These are phyloP conservation scores for Ophiostoma populinum DNA, from an alignment of 2,329 filamentous ascomycete genomes.

Conservation along the genomic window DNA sequence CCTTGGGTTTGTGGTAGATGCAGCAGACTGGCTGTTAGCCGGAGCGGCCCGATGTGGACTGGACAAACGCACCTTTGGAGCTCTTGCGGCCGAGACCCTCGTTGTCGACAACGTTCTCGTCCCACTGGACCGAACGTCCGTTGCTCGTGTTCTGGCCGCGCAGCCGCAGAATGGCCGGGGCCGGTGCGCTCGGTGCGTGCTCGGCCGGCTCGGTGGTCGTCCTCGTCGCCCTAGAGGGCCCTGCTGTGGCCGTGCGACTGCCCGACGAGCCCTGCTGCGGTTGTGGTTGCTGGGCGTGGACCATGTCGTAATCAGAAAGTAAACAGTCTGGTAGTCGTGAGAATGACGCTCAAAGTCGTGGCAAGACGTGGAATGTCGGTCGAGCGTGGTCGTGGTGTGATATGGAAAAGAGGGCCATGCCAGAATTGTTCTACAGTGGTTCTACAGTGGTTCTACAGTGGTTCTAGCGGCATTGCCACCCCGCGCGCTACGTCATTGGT, in stretches of 20 bases:
- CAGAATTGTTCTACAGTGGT: too few species aligned
- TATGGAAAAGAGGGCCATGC: too few species aligned
- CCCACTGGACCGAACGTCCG: slow-evolving; percentile 67
- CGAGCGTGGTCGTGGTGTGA: too few species aligned
- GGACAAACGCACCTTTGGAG: slow-evolving; percentile 54
- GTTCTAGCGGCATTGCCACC: too few species aligned
- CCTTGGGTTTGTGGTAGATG: slow-evolving; percentile 82
- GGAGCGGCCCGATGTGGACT: too few species aligned
- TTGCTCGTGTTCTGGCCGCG: slow-evolving; percentile 29
- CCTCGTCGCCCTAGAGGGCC: slow-evolving; percentile 10
- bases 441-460: too few species aligned
- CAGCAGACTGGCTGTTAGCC: slow-evolving; percentile 62
- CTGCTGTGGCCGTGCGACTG: slow-evolving; percentile 3
- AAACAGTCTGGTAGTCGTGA: too few species aligned
- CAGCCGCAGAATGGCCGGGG: slow-evolving; percentile 29
- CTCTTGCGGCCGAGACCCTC: slow-evolving; percentile 87
- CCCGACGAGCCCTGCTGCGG: background rate
- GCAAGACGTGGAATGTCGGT: too few species aligned
- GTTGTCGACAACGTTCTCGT: slow-evolving; percentile 84
- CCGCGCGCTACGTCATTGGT: slow-evolving; percentile 7
- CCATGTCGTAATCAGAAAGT: too few species aligned
- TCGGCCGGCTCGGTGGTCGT: too few species aligned
- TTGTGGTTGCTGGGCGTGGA: too few species aligned
- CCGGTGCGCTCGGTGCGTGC: slow-evolving; percentile 14
- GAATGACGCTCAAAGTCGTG: too few species aligned